Evolutionary conservation across 306 rosid genomes (phyloP).

Genomic region (Cucumis hystrix): DNA sequence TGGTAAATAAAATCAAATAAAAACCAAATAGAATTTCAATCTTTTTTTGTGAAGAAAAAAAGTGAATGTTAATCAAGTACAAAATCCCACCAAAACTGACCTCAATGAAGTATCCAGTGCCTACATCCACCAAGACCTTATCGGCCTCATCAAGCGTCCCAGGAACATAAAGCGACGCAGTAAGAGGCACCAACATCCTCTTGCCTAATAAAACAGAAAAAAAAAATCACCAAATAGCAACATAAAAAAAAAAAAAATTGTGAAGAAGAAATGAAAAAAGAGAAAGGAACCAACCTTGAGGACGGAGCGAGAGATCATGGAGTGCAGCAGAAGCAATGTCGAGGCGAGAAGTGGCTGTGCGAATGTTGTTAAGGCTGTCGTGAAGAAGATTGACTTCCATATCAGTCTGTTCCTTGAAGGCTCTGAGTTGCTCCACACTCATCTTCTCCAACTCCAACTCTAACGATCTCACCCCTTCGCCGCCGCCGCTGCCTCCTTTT

Average conservation of each 20-base stretch:
- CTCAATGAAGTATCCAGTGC: constrained; percentile 94
- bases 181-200: constrained; percentile 79
- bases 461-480: constrained; percentile 11
- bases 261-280: background rate
- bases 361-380: constrained; percentile 74
- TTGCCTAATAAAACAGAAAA: constrained; percentile 11
- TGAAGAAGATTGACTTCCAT: constrained; percentile 76
- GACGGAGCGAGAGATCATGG: constrained; percentile 71
- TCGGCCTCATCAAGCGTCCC: constrained; percentile 64
- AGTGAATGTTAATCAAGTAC: background rate
- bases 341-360: constrained; percentile 80
- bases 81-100: constrained; percentile 11
- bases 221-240: background rate
- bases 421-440: constrained; percentile 78
- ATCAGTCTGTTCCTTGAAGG: constrained; percentile 71
- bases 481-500: constrained; percentile 10
- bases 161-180: constrained; percentile 89
- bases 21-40: background rate
- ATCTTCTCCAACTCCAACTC: constrained; percentile 59
- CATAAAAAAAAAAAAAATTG: background rate
- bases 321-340: constrained; percentile 72
- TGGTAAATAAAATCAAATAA: background rate
- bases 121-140: constrained; percentile 71
- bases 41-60: background rate
- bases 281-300: constrained; percentile 17